Base-by-base conservation (phyloP, 1,284 basidiomycete genomes). In the Ganoderma meredithae region DNA sequence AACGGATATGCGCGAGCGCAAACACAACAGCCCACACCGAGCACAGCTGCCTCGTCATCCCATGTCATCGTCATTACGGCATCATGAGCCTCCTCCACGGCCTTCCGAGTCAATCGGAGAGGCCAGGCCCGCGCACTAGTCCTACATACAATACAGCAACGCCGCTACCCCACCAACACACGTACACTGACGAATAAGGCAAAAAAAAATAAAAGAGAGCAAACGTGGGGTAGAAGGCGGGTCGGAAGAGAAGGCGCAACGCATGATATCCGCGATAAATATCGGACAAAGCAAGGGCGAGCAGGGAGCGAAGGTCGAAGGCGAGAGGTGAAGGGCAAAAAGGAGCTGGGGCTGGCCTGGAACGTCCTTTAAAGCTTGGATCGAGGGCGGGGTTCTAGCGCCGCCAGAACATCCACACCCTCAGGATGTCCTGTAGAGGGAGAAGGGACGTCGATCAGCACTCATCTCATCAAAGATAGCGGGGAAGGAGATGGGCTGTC, bases 361-460 rank as follows among this genome's bases (percentile, higher is more conserved):
- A 25, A 22, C 47, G 22, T 31, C 43, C 27, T 31, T 13, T 62
- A 10, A 27, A 56, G 36, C 36, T 9, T 36, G 6, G 25, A 40
- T 15, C 17, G 15, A 17, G 31, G 52, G 31, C 12, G 36, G 9
- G 36, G 44, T 60, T 58, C 62, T 72, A 71, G 39, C 62, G 67
- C 64, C 69, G 66, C 69, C 72, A 72, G 69, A 74, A 74, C 43
- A 70, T 60, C 73, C 73, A 74, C 19, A 71, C 72, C 39, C 63
- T 60, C 25, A 74, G 44, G 39, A 74, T 71, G 49, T 74, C 73
- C 73, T 74, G 62, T 31, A 41, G 22, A 2, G n/a, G 2, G 61
- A 33, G 36, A 19, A 22, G 3, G 13, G 13, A 3, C 15, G 27
- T 25, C 15, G 25, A 41, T 65, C 17, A 65, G 58, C 17, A 36